phyloP scores from a whole-genome alignment of 805 yeast species.

The Yamadazyma philogaea region DNA sequence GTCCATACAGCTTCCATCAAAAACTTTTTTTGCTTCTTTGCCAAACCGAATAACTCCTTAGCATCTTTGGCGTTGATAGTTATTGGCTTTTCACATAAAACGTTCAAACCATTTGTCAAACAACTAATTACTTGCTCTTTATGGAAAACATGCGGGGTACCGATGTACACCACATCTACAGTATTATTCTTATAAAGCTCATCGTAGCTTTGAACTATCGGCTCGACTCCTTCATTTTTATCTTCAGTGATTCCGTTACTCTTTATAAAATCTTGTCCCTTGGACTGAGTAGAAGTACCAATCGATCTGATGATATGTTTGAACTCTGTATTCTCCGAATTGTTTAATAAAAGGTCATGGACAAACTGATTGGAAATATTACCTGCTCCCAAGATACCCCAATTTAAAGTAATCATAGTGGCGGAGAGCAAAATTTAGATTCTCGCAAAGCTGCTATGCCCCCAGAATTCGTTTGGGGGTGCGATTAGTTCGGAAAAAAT shows the following conservation, averaged over 20 bases:
- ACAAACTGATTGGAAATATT: slow-evolving; percentile 46
- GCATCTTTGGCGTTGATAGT: slow-evolving; percentile 48
- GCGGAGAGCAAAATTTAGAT: too few relatives aligned
- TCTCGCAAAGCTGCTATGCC: too few relatives aligned
- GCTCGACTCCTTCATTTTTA: slow-evolving; percentile 26
- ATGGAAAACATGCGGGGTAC: slow-evolving; percentile 54
- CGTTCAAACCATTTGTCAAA: slow-evolving; percentile 45
- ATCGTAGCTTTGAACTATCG: slow-evolving; percentile 34
- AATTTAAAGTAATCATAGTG: slow-evolving; percentile 18
- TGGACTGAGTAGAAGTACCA: slow-evolving; percentile 36
- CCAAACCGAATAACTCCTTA: slow-evolving; percentile 38
- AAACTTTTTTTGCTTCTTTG: slow-evolving; percentile 41
- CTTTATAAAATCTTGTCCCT: slow-evolving; percentile 33
- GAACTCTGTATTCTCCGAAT: slow-evolving; percentile 20
- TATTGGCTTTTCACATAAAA: slow-evolving; percentile 55
- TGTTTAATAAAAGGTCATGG: slow-evolving; percentile 33
- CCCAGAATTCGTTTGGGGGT: too few relatives aligned
- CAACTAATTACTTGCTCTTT: slow-evolving; percentile 43
- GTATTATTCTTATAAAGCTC: slow-evolving; percentile 42
- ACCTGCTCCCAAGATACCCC: slow-evolving; percentile 54
- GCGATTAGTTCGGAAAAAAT: too few relatives aligned
- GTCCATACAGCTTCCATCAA: slow-evolving; percentile 64
- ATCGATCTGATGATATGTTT: slow-evolving; percentile 36
- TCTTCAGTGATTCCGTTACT: slow-evolving; percentile 15
- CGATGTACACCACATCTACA: slow-evolving; percentile 51